phyloP scores from a whole-genome alignment of 2,329 filamentous ascomycete genomes.

The Macrophomina phaseolina region DNA sequence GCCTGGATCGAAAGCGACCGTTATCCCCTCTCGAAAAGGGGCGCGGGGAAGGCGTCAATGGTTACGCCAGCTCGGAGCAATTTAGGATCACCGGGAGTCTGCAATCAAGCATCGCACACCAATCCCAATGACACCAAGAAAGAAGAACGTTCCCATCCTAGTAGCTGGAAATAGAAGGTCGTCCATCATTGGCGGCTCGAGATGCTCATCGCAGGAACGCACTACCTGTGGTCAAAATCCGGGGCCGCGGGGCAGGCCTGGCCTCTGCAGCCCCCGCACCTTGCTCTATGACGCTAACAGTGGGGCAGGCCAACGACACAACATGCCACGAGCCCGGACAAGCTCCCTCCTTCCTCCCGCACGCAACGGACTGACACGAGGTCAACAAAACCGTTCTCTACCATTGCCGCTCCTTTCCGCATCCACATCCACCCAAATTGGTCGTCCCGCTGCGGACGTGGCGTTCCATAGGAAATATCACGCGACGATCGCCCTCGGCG shows the following conservation, averaged over 20 bases:
- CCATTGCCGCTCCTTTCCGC: neutral
- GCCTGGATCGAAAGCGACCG: neutral
- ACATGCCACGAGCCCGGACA: neutral
- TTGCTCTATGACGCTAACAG: conserved; percentile 19
- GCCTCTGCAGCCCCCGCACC: conserved; percentile 14
- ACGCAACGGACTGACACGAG: conserved; percentile 5
- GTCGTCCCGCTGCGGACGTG: neutral
- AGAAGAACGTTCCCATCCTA: neutral
- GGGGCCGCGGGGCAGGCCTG: neutral
- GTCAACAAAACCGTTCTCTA: neutral
- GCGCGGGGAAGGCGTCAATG: neutral
- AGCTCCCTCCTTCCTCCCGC: neutral
- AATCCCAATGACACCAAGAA: neutral
- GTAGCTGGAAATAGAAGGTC: neutral
- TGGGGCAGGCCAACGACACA: conserved; percentile 16
- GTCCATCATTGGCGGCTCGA: neutral
- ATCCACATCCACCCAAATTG: neutral
- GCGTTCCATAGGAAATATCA: neutral
- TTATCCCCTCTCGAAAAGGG: neutral
- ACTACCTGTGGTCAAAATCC: neutral
- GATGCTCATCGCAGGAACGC: neutral
- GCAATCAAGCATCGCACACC: neutral
- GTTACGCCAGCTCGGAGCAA: neutral
- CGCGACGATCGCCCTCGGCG: conserved; percentile 7
- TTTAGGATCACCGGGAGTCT: neutral